Evolutionary conservation across 139 green algal genomes (phyloP), one percentile per base, ranked within the genome.

Genomic region (Chlorella sp.): DNA sequence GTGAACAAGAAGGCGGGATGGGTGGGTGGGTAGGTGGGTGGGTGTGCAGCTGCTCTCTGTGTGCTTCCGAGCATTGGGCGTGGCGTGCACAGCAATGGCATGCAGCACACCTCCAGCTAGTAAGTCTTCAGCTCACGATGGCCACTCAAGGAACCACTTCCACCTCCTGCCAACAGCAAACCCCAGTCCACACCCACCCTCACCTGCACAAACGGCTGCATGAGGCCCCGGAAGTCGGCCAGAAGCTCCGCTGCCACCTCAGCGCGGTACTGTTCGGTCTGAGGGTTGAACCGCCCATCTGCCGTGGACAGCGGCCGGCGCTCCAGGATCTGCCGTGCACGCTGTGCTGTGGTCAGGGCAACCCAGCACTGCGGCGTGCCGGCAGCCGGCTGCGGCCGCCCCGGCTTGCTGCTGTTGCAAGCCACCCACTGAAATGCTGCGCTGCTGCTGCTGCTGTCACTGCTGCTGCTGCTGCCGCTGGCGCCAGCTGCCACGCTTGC

Each of bases 391-490:
- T 47, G 74, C n/a, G 36, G 57, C 76, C 76, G 60, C 60, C 76
- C 76, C 21, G 76, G 76, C 76, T 82, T 82, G 76, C 76, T 82
- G 76, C 76, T 82, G 60, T 82, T 57, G 60, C 76, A 82, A 15
- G 76, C 76, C 57, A 82, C 34, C 60, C 60, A 82, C n/a, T 82
- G 76, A 38, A 82, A 82, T 5, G 60, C 76, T 26, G 3, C 21
- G 30, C 30, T 47, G 47, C 74, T 71, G 74, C 56, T 38, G 23
- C 74, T 41, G 74, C 56, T 69, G 74, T 34, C 26, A 56, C 74
- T 71, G 36, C 28, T 34, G 51, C 74, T 26, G 30, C 74, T 47
- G 32, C 39, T 26, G 60, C 57, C 73, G 76, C 57, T 57, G 75
- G 36, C 39, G 6, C 0, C 56, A 41, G 7, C 73, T n/a, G 7